Conservation (phyloP, 768 basidiomycete genomes). For the Hypsizygus marmoreus region DNA sequence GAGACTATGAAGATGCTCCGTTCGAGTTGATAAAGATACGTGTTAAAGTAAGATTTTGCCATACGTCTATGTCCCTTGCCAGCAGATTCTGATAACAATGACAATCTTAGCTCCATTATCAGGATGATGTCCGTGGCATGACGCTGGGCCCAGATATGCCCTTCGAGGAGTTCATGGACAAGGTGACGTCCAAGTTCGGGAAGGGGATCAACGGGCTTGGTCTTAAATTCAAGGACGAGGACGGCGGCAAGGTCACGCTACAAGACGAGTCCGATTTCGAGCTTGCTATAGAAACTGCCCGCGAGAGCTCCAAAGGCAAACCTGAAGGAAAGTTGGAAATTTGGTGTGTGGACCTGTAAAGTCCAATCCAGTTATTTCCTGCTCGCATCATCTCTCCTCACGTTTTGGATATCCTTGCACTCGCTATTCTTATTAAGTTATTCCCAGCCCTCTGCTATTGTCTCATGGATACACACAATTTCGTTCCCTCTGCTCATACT, state of each 20-base stretch:
- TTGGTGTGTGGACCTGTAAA: slow-evolving; percentile 65
- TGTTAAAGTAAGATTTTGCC: slow-evolving; percentile 83
- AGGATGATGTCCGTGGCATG: slow-evolving; percentile 86
- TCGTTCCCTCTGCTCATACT: not conserved
- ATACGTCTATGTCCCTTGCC: no score
- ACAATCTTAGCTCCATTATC: slow-evolving; percentile 69
- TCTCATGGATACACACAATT: not conserved
- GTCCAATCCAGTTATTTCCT: not conserved
- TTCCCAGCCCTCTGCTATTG: no score
- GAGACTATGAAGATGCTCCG: slow-evolving; percentile 65
- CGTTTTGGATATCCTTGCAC: no score
- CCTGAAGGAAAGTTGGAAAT: slow-evolving; percentile 86
- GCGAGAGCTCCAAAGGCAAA: slow-evolving; percentile 71
- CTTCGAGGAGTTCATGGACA: slow-evolving; percentile 75
- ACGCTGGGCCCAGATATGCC: slow-evolving; percentile 65
- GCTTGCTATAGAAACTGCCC: slow-evolving; percentile 86
- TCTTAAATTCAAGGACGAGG: slow-evolving; percentile 89
- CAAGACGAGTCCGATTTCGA: slow-evolving; percentile 89
- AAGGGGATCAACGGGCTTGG: slow-evolving; percentile 53
- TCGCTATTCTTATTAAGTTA: no score
- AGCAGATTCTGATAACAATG: no score
- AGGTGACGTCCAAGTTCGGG: slow-evolving; percentile 75
- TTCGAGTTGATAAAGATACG: slow-evolving; percentile 77
- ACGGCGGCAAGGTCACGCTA: slow-evolving; percentile 79
- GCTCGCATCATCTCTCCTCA: not conserved